These are phyloP conservation scores for Colletotrichum sansevieriae DNA, from an alignment of 2,329 filamentous ascomycete species.

Conservation along the genomic window DNA sequence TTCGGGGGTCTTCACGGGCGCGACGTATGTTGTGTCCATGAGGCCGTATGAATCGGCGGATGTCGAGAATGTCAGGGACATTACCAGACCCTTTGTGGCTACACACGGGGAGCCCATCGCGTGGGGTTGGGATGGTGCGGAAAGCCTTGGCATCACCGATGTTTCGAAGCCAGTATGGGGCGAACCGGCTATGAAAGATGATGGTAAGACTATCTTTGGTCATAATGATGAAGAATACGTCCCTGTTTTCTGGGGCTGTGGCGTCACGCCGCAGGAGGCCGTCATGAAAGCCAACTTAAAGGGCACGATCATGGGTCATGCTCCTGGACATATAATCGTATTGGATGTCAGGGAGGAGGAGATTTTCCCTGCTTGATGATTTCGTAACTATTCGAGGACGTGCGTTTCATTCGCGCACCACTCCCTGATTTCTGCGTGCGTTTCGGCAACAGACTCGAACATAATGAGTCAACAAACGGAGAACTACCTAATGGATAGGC, in stretches of 20 bases:
- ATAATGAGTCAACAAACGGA: too few species aligned
- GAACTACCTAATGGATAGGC: too few species aligned
- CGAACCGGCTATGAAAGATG: conserved; percentile 57
- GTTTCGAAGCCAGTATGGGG: conserved; percentile 69
- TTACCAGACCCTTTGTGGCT: conserved; percentile 66
- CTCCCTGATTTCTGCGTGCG: too few species aligned
- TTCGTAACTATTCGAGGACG: too few species aligned
- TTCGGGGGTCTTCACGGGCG: conserved; percentile 68
- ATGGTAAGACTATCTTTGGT: conserved; percentile 53
- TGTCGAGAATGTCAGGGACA: conserved; percentile 64
- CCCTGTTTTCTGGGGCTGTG: conserved; percentile 74
- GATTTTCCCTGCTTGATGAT: conserved; percentile 38
- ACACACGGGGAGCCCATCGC: conserved; percentile 75
- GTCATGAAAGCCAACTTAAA: conserved; percentile 67
- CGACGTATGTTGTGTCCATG: conserved; percentile 74
- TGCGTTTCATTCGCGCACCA: too few species aligned
- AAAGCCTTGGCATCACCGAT: conserved; percentile 66
- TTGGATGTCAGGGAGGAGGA: conserved; percentile 64
- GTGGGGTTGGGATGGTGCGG: conserved; percentile 72
- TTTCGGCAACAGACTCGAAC: too few species aligned
- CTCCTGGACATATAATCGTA: conserved; percentile 73
- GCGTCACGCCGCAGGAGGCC: conserved; percentile 75
- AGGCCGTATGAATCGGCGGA: conserved; percentile 65
- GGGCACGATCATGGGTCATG: conserved; percentile 71
- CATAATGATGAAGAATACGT: conserved; percentile 56